Evolutionary conservation across 495 filamentous ascomycete species (phyloP), one percentile per base, ranked within the genome.

Genomic region (Xylaria scruposa): DNA sequence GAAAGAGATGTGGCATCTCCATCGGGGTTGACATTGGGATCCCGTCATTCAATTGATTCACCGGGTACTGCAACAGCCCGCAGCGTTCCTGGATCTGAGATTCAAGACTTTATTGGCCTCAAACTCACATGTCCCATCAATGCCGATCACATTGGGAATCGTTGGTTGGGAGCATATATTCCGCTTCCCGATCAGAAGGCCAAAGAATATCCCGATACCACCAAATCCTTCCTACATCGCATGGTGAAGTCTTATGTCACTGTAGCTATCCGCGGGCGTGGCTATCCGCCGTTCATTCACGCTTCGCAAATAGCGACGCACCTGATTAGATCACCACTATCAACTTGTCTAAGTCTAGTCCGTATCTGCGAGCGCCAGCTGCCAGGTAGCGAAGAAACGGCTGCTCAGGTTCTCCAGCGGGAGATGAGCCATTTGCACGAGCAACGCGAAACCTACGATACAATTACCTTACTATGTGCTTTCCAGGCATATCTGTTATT

Each of bases 401-500:
- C 80, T 1, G 70, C 72, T 2, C 73, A 78, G 13, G 76, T 82
- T 0, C 60, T 86, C 13, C 77, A 82, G 64, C 71, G 80, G 19
- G 84, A 86, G 65, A 86, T 85, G 84, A 67, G 70, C 33, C 76
- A 65, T 4, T 70, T 86, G 3, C 78, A 77, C 19, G 77, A 80
- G n/a, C 59, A 74, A 21, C 76, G 77, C 53, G 68, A 73, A 19
- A 75, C 38, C 2, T 85, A 81, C 47, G 79, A 83, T 66, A 73
- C 81, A n/a, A 71, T 83, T 49, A 73, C 73, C 4, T 74, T 83
- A 8, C 74, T 87, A 0, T 80, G 79, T 8, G 83, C 84, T 4
- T 86, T 86, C 67, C 85, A 86, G 71, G 83, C 85, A 1, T 87
- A 85, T 70, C 77, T 87, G 0, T 78, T 86, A 15, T 87, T 86